Evolutionary conservation across 192 early-diverging fungal species (phyloP).

Genomic region (Chytriomyces sp.): DNA sequence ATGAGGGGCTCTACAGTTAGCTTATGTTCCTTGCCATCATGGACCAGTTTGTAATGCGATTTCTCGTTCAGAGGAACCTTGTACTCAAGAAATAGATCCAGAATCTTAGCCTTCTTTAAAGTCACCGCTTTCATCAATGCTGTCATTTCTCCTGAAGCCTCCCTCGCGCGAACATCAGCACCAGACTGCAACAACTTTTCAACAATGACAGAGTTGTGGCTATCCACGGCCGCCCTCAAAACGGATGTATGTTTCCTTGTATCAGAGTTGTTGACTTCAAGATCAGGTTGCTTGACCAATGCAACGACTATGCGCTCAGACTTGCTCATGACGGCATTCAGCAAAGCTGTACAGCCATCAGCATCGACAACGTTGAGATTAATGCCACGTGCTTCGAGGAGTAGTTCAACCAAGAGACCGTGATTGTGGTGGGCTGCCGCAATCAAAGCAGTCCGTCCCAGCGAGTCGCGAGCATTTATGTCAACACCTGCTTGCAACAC

Average conservation of each 20-base stretch:
- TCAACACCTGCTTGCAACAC: slow-evolving; percentile 21
- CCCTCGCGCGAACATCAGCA: slow-evolving; percentile 31
- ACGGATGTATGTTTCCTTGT: slow-evolving; percentile 23
- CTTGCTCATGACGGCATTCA: slow-evolving; percentile 44
- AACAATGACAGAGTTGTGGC: slow-evolving; percentile 15
- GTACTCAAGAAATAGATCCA: slow-evolving; percentile 9
- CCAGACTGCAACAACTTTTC: slow-evolving; percentile 34
- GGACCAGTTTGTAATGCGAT: slow-evolving; percentile 10
- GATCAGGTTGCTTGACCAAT: slow-evolving; percentile 29
- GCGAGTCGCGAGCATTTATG: slow-evolving; percentile 24
- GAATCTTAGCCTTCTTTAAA: background rate
- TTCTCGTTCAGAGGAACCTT: background rate
- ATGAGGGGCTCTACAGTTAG: background rate
- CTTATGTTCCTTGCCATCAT: background rate
- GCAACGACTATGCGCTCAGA: slow-evolving; percentile 21
- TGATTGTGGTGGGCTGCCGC: slow-evolving; percentile 51
- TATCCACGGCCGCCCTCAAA: slow-evolving; percentile 33
- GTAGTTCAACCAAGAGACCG: slow-evolving; percentile 12
- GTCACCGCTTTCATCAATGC: slow-evolving; percentile 45
- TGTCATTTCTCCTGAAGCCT: slow-evolving; percentile 20
- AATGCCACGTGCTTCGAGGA: slow-evolving; percentile 21
- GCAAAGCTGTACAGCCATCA: slow-evolving; percentile 39
- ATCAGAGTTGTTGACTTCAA: slow-evolving; percentile 18
- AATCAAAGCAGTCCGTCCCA: slow-evolving; percentile 48
- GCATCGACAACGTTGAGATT: slow-evolving; percentile 32